These are phyloP conservation scores for Pyrenophora tritici-repentis DNA, from an alignment of 2,329 filamentous ascomycete species.

Conservation along the genomic window DNA sequence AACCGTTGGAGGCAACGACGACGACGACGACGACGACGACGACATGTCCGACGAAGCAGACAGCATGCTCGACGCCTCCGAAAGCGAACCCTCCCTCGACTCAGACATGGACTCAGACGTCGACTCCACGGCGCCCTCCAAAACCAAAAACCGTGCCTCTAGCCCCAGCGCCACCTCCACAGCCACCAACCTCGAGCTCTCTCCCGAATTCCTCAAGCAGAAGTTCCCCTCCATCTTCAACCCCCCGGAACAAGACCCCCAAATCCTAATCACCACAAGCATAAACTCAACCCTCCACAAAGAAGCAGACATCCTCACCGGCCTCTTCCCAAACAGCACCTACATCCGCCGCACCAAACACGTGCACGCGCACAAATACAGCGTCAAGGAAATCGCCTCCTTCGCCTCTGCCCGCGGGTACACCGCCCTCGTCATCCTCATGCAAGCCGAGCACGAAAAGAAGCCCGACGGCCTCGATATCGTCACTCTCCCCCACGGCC, in stretches of 20 bases:
- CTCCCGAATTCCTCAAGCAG: slow-evolving; percentile 63
- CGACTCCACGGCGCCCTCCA: slow-evolving; percentile 52
- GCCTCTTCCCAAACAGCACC: slow-evolving; percentile 76
- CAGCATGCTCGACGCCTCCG: slow-evolving; percentile 72
- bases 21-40: slow-evolving; percentile 25
- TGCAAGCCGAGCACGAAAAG: slow-evolving; percentile 78
- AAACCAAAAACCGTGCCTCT: slow-evolving; percentile 56
- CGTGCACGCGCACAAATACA: slow-evolving; percentile 87
- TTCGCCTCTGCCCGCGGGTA: slow-evolving; percentile 83
- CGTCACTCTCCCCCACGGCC: slow-evolving; percentile 80
- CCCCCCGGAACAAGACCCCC: slow-evolving; percentile 64
- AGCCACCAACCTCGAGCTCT: slow-evolving; percentile 63
- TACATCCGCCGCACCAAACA: slow-evolving; percentile 88
- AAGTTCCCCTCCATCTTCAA: slow-evolving; percentile 65
- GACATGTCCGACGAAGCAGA: slow-evolving; percentile 48
- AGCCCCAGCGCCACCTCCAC: slow-evolving; percentile 60
- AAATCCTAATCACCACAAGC: slow-evolving; percentile 89
- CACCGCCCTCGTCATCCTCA: slow-evolving; percentile 81
- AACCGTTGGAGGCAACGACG: slow-evolving; percentile 13
- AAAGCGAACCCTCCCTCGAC: slow-evolving; percentile 43
- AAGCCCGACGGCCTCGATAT: slow-evolving; percentile 80
- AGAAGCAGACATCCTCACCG: slow-evolving; percentile 77
- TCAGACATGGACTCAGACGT: slow-evolving; percentile 54
- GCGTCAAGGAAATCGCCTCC: slow-evolving; percentile 83
- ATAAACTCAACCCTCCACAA: slow-evolving; percentile 87